Evolutionary conservation across 2,329 filamentous ascomycete species (phyloP).

Genomic region (Teratosphaeria pseudoeucalypti): DNA sequence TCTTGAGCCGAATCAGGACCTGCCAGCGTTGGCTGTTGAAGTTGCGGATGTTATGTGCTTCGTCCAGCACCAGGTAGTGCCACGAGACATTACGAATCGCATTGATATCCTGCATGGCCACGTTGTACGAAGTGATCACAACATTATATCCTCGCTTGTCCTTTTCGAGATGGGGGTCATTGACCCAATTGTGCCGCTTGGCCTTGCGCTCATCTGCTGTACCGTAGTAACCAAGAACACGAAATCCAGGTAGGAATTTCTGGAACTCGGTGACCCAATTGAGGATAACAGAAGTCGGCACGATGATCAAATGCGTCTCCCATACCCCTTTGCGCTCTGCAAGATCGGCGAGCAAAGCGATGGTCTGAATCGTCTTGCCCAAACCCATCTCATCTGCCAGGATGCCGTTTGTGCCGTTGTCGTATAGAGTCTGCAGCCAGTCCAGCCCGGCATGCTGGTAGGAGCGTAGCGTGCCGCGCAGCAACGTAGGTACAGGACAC

Average conservation of each 20-base stretch:
- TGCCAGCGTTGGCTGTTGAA: conserved; percentile 98
- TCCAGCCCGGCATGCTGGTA: conserved; percentile 97
- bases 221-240: conserved; percentile 94
- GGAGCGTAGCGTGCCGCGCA: conserved; percentile 81
- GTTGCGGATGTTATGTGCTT: conserved; percentile 99
- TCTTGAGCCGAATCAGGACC: conserved; percentile 86
- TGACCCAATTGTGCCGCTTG: conserved; percentile 88
- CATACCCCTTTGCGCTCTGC: conserved; percentile 84
- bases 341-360: conserved; percentile 82
- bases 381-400: conserved; percentile 97
- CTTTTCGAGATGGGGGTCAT: conserved; percentile 56
- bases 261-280: conserved; percentile 99
- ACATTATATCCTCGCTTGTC: conserved; percentile 99
- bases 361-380: conserved; percentile 97
- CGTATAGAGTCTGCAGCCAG: conserved; percentile 89
- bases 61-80: conserved; percentile 97
- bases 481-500: conserved; percentile 51
- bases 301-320: conserved; percentile 92
- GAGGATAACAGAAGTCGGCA: conserved; percentile 95
- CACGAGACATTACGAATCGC: conserved; percentile 86
- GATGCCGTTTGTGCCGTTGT: conserved; percentile 88
- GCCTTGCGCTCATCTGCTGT: conserved; percentile 82
- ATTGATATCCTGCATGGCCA: conserved; percentile 86
- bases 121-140: conserved; percentile 93
- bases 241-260: conserved; percentile 96